Base-by-base conservation (phyloP, 148 eudicot genomes). In the Camellia granthamiana region DNA sequence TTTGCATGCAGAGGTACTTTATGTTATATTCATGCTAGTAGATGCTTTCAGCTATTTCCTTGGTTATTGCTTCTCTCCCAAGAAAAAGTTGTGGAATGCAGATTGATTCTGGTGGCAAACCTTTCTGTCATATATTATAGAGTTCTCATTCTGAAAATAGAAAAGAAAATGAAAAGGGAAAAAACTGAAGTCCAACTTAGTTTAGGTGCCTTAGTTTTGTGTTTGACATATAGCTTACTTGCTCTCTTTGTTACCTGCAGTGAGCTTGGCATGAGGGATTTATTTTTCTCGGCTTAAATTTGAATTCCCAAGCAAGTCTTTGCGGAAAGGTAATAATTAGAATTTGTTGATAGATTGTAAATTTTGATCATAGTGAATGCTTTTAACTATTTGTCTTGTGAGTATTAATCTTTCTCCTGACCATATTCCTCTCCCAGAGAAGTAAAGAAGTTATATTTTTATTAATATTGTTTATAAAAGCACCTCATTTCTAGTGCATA, bases 1-100 rank as follows among this genome's bases (percentile, higher is more conserved):
- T 69, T 69, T 16, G 73, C 73, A 69, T 71, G 56, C 14, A 19
- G 41, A 70, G 55, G 14, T 46, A 70, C 74, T 18, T 70, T 46
- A 46, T 70, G 56, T 70, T 18, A 42, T 44, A 44, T 44, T 21
- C 56, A 47, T 10, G 30, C 56, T 47, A 70, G 11, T 5, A 8
- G 56, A 70, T 70, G 38, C 55, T 70, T 70, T 47, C 52, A 47
- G n/a, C 11, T 46, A 43, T 70, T 47, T 49, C 74, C 21, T 8
- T 8, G 56, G 55, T 47, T 21, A 30, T 43, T 69, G 52, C 13
- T 70, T 70, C 21, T 49, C 21, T 70, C 46, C 11, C 54, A 47
- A 69, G 52, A 68, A 5, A 69, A 70, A 43, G 21, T 69, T 43
- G 19, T 5, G n/a, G 72, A 69, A 18, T 70, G 38, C 38, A 70